Percentiles rank a stretch among this genome's conserved stretches.
phyloP scores from a whole-genome alignment of 2,329 filamentous ascomycete species.

The Scorias spongiosa region DNA sequence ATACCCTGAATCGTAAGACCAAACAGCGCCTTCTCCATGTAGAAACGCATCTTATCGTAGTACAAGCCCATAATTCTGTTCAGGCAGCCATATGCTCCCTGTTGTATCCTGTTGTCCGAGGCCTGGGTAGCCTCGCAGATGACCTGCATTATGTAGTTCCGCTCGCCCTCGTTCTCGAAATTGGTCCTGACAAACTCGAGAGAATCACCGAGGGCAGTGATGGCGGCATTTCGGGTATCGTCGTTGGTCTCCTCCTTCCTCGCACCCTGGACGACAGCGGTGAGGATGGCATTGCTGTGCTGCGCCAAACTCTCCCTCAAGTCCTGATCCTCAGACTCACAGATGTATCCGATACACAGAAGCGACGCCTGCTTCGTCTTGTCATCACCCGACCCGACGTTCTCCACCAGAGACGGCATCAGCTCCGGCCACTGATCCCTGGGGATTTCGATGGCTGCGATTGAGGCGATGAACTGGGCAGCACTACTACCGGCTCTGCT shows the following conservation, averaged over 20 bases:
- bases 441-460: slow-evolving; percentile 88
- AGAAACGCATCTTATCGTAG: slow-evolving; percentile 99
- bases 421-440: slow-evolving; percentile 86
- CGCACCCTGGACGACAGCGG: slow-evolving; percentile 91
- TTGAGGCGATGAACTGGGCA: slow-evolving; percentile 87
- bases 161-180: slow-evolving; percentile 97
- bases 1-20: slow-evolving; percentile 95
- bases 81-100: slow-evolving; percentile 88
- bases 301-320: slow-evolving; percentile 64
- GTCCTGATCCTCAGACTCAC: slow-evolving; percentile 83
- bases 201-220: slow-evolving; percentile 86
- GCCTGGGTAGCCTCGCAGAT: slow-evolving; percentile 98
- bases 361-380: slow-evolving; percentile 89
- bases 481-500: slow-evolving; percentile 73
- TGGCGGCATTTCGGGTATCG: slow-evolving; percentile 84
- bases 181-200: slow-evolving; percentile 96
- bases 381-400: slow-evolving; percentile 73
- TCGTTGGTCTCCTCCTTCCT: slow-evolving; percentile 87
- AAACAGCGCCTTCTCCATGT: slow-evolving; percentile 99
- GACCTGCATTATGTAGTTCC: slow-evolving; percentile 99
- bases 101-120: slow-evolving; percentile 77
- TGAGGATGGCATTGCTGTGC: slow-evolving; percentile 95
- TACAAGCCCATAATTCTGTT: slow-evolving; percentile 98
- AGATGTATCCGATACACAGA: slow-evolving; percentile 95
- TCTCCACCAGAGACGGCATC: slow-evolving; percentile 77